Base-by-base conservation (phyloP, 768 basidiomycete genomes). In the Gautieria morchelliformis region DNA sequence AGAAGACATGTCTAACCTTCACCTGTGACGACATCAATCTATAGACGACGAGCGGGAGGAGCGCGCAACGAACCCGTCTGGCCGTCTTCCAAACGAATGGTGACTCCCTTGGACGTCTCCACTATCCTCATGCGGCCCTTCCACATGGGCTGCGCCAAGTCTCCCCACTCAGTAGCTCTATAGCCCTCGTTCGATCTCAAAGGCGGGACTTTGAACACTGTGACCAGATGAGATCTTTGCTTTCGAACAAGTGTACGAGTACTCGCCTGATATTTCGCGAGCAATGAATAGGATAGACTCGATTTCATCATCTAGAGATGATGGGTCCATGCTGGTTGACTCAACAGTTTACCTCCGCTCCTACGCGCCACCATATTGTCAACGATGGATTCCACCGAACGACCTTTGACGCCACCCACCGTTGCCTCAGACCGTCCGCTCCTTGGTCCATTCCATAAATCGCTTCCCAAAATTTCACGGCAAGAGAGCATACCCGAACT, bases 181-280 rank as follows among this genome's bases (percentile, higher is more conserved):
- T 95, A 87, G 9, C 93, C 93, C 66, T 93, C 89, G 64, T 92
- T 88, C 40, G 78, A 79, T 65, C 82, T 91, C 65, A 93, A 74
- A 48, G 93, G 84, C 2, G 93, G 93, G 48, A 96, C 91, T 74
- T 86, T 90, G 76, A 86, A 95, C 39, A 95, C 93, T 94, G 69
- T 20, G 61, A 52, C 40, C 45, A 60, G 67, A 49, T 32, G 41
- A 53, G 35, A 53, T 3, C 19, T 10, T 44, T 46, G 45, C 49
- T 52, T 60, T 60, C 58, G 53, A 51, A 59, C 53, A 55, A 60
- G 51, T 39, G 62, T 46, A 49, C 33, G 42, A 19, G 54, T 53
- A 70, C 73, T 67, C 64, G 92, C 92, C 91, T 75, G 88, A 93
- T 53, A 94, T 78, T 74, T 94, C 93, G 41, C 93, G 78, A n/a